Evolutionary conservation across 129 eudicot genomes (phyloP).

Genomic region (Sambucus nigra): DNA sequence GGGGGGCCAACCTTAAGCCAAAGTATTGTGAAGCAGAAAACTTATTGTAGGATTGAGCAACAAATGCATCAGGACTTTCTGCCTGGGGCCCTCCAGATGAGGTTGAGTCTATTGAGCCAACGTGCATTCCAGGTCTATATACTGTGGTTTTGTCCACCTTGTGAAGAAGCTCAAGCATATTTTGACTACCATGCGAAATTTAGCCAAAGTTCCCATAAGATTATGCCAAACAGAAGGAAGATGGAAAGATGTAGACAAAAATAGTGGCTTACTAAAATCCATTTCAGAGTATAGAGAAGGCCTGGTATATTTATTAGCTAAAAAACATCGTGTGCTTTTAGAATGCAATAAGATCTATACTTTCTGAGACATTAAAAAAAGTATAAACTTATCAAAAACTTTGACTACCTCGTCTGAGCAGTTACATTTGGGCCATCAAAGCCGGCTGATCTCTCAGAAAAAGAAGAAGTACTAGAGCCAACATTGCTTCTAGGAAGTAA

Average conservation of each 20-base stretch:
- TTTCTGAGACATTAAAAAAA: not conserved
- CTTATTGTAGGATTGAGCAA: conserved; percentile 19
- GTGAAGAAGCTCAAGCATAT: conserved; percentile 49
- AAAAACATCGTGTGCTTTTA: not conserved
- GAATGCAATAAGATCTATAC: not conserved
- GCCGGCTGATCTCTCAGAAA: conserved; percentile 18
- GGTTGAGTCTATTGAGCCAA: conserved; percentile 27
- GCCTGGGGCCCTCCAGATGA: conserved; percentile 28
- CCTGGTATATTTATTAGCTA: not conserved
- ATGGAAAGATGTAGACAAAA: not conserved
- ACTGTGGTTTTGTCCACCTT: conserved; percentile 38
- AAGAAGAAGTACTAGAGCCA: conserved; percentile 9
- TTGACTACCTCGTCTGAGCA: conserved; percentile 45
- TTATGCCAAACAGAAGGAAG: not conserved
- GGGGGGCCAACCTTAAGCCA: conserved; percentile 42
- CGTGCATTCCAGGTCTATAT: conserved; percentile 21
- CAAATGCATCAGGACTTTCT: conserved; percentile 23
- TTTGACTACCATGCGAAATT: conserved; percentile 28
- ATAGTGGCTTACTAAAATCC: too few relatives aligned
- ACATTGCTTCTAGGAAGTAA: conserved; percentile 28
- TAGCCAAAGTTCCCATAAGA: not conserved
- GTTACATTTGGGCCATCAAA: conserved; percentile 25
- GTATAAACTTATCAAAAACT: not conserved
- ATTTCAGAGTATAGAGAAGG: not conserved
- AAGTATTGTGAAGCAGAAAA: conserved; percentile 27